A percentile compares a stretch with the other conserved stretches of the same genome.
Evolutionary conservation across 176 grass and related monocot species (phyloP).

Genomic region (Oryza australiensis): DNA sequence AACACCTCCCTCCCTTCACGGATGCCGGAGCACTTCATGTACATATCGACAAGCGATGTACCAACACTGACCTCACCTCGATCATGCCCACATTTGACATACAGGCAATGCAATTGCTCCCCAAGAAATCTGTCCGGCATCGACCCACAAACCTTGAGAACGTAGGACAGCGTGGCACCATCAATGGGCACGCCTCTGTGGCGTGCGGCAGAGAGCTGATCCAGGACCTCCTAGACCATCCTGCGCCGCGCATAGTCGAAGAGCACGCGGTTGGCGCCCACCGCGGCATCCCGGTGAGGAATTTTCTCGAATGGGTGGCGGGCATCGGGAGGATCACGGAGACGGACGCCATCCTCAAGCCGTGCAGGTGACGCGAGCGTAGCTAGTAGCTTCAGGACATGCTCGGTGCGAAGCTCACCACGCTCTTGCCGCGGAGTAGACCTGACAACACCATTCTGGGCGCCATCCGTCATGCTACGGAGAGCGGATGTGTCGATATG

Average conservation of each 20-base stretch:
- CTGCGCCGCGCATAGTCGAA: conserved; percentile 10
- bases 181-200: not conserved
- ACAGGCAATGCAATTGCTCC: conserved; percentile 60
- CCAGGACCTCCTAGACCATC: conserved; percentile 18
- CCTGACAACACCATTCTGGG: too few relatives aligned
- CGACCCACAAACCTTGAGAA: conserved; percentile 34
- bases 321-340: not conserved
- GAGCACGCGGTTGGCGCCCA: not conserved
- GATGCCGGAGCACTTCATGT: conserved; percentile 41
- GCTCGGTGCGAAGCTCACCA: not conserved
- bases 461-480: conserved; percentile 20
- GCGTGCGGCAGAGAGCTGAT: conserved; percentile 25
- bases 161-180: conserved; percentile 21
- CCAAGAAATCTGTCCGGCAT: conserved; percentile 29
- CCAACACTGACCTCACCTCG: conserved; percentile 31
- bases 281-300: not conserved
- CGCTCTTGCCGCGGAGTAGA: not conserved
- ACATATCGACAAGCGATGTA: conserved; percentile 49
- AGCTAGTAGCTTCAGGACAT: not conserved
- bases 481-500: not conserved
- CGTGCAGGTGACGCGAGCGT: not conserved
- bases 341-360: too few relatives aligned
- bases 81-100: conserved; percentile 35
- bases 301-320: conserved; percentile 56
- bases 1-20: conserved; percentile 38